A percentile compares a stretch with the other conserved stretches of the same genome.
Evolutionary conservation across 495 filamentous ascomycete genomes (phyloP).

Genomic region (Hamigera avellanea): DNA sequence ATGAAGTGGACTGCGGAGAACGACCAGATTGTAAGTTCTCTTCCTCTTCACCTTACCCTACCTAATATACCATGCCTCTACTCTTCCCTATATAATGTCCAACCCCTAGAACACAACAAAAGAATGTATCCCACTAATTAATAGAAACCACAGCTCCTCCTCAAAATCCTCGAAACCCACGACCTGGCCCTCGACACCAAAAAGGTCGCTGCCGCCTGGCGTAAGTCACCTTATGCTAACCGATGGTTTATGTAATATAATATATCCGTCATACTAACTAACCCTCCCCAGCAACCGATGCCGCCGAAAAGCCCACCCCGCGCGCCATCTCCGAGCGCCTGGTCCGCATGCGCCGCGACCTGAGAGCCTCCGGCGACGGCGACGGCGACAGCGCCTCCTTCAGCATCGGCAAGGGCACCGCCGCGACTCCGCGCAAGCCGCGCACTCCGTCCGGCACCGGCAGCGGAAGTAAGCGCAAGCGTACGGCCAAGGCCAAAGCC

Average conservation of each 20-base stretch:
- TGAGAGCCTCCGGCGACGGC: neutral
- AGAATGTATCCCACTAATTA: neutral
- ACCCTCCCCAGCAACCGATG: conserved; percentile 9
- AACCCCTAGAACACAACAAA: neutral
- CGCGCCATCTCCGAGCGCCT: conserved; percentile 40
- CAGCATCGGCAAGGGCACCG: conserved; percentile 8
- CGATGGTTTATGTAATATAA: too few relatives aligned
- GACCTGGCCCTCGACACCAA: conserved; percentile 26
- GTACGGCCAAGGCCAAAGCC: neutral
- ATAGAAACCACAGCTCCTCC: conserved; percentile 23
- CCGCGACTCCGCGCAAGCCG: conserved; percentile 6
- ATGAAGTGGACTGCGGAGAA: conserved; percentile 29
- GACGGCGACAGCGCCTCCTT: conserved; percentile 4
- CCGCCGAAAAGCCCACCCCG: conserved; percentile 23
- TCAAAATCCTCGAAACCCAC: conserved; percentile 36
- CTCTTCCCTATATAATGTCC: neutral
- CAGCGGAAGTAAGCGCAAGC: neutral
- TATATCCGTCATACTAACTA: conserved; percentile 1
- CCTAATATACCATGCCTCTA: too few relatives aligned
- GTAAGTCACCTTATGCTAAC: too few relatives aligned
- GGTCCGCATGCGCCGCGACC: conserved; percentile 22
- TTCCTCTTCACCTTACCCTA: neutral
- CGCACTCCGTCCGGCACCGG: conserved; percentile 1
- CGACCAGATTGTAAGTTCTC: conserved; percentile 24
- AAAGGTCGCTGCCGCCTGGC: conserved; percentile 31